These are phyloP conservation scores for Flaveria sonorensis DNA, from an alignment of 129 eudicot genomes.

Conservation along the genomic window DNA sequence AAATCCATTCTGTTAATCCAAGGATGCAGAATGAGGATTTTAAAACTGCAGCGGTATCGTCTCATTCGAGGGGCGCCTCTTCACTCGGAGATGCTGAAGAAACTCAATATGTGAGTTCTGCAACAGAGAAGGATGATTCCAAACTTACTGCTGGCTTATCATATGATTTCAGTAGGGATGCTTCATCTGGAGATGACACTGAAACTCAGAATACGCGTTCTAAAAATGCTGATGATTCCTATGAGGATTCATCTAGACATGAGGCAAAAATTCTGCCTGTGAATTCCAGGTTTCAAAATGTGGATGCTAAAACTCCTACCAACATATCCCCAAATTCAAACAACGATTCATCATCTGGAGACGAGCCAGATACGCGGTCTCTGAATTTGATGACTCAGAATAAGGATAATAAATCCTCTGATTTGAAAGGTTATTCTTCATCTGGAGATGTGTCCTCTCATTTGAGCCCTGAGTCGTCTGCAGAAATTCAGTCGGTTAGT, in stretches of 20 bases:
- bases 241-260: not conserved
- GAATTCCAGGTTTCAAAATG: not conserved
- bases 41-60: slow-evolving; percentile 1
- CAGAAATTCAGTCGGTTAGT: slow-evolving; percentile 3
- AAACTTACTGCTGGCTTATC: not conserved
- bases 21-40: not conserved
- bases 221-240: not conserved
- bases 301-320: slow-evolving; percentile 8
- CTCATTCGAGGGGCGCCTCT: not conserved
- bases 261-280: not conserved
- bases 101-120: too few relatives aligned
- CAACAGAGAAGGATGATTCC: not conserved
- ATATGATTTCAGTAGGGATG: not conserved
- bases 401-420: slow-evolving; percentile 12
- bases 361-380: slow-evolving; percentile 18
- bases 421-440: slow-evolving; percentile 16
- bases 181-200: slow-evolving; percentile 20
- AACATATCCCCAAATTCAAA: not conserved
- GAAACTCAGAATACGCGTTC: slow-evolving; percentile 5
- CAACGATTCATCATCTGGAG: slow-evolving; percentile 10
- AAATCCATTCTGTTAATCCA: slow-evolving; percentile 4
- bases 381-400: not conserved
- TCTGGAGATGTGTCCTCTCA: slow-evolving; percentile 7
- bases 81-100: not conserved
- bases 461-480: slow-evolving; percentile 8